Evolutionary conservation across 768 basidiomycete species (phyloP), one percentile per base, ranked within the genome.

Genomic region (Leucocoprinus leucothites): DNA sequence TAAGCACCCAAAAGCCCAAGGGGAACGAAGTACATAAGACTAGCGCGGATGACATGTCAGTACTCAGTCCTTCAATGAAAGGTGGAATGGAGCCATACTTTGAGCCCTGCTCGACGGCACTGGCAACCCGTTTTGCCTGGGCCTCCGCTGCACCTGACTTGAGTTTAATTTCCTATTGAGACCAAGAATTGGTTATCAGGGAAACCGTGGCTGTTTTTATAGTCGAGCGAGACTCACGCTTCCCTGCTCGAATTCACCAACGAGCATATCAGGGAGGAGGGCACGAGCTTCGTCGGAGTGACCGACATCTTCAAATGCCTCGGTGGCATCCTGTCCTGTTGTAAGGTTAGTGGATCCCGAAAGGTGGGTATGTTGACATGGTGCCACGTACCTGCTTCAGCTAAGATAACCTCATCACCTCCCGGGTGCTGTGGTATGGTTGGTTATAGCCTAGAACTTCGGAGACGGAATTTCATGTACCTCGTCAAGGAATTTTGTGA

Each of bases 261-360:
- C 77, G 40, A 84, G 73, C 81, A 97, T 83, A 60, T 71, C 85
- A 16, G 82, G 82, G 50, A 98, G 79, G 56, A 95, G 80, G 11
- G 79, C 87, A 50, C 97, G 86, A 22, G 97, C 97, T 74, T 99
- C 97, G 63, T 98, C 96, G 0, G 95, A 98, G 81, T 98, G 97
- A 26, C 97, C 97, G 26, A 99, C 96, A 69, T 99, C 97, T 74
- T 98, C 96, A 66, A 99, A 99, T 5, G 97, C 94, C 66, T 98
- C 97, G 31, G 96, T 95, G 21, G 96, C 95, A 69, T 98, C 94
- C 69, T 89, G 87, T 63, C 91, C 94, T 95, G 36, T 58, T 40
- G 52, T 31, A n/a, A 43, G 44, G 40, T 63, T 51, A 58, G 58
- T 35, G 41, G 47, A 48, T 48, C 36, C 60, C 21, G 45, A 50